Base-by-base conservation (phyloP, 495 filamentous ascomycete genomes). In the Delitschia confertaspora region DNA sequence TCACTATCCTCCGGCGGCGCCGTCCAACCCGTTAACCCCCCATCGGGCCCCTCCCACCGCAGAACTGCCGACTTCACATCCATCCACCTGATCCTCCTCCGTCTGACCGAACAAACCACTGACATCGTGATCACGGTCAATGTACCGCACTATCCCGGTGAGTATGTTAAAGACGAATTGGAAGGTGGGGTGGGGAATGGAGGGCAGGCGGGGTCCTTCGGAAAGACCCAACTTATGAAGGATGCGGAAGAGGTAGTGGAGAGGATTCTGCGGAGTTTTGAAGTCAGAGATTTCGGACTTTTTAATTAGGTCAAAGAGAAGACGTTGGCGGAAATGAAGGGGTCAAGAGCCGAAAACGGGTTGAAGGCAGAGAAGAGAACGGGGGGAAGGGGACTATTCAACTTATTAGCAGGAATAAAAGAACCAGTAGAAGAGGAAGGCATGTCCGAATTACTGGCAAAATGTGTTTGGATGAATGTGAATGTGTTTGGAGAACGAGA, bases 81-180 rank as follows among this genome's bases (percentile, higher is more conserved):
- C 20, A 71, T 88, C 37, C 68, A 83, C 39, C 59, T 87, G 31
- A 75, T 75, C 10, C 65, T 95, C 34, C 67, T 95, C 21, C 66
- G 91, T 21, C 68, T 98, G 19, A 74, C 74, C 63, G 67, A 75
- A 50, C 72, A 93, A 62, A 66, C 65, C 49, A 89, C 91, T 10
- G 91, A 98, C 66, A 58, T 98, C n/a, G 60, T 94, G 19, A 76
- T 93, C 42, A 84, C 85, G 21, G 74, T 94, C 60, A 96, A 96
- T 66, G 82, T 94, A 23, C 91, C 88, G 19, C 80, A 87, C 61
- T 73, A 79, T 43, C 65, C 72, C 49, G 72, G 71, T n/a, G 70
- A 75, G 59, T 74, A 80, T 49, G 69, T 73, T 36, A 70, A 66
- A 43, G 74, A 77, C 16, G 81, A 85, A 37, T 77, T 87, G 47